Base-by-base conservation (phyloP, 768 basidiomycete genomes). In the Tulasnella sp. region DNA sequence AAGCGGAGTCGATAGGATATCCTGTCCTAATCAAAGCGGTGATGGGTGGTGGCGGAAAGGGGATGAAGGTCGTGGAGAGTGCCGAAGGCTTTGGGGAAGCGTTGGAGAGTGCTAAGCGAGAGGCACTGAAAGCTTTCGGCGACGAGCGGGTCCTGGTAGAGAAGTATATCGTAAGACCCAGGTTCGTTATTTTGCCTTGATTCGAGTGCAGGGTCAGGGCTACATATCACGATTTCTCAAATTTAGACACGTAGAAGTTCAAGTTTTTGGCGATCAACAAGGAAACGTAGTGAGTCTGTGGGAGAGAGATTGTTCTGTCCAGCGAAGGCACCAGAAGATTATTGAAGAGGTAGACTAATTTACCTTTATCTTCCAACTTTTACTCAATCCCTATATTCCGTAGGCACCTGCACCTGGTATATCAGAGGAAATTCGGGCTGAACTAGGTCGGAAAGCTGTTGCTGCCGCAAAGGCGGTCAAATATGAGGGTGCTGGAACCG, bases 11-110 rank as follows among this genome's bases (percentile, higher is more conserved):
- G 53, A 87, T 91, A 27, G 87, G 84, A 9, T 93, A 86, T 61
- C 91, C 91, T 24, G 84, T 93, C 2, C 70, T 96, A 25, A 95
- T 96, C 66, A 96, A 96, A 62, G 92, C 91, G n/a, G 82, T 91
- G 40, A 83, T 92, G 57, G 91, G 92, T 22, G 92, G 91, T 15
- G 91, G 91, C 5, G 92, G 91, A 1, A 95, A 95, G 63, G 91
- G 91, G 37, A 95, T 95, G 90, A 81, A 89, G 37, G 79, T 78
- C 8, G 87, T 89, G 2, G 67, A 75, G 20, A 71, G 75, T 2
- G 65, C 72, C n/a, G 69, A 70, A 35, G 79, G 81, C 13, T 93
- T 96, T 58, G 66, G 73, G 55, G 86, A 89, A 55, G 81, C 84
- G 2, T 70, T 96, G 5, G 74, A 75, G 32, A 85, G 85, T n/a